phyloP scores from a whole-genome alignment of 306 rosid species.

The Prunus kanzakura region DNA sequence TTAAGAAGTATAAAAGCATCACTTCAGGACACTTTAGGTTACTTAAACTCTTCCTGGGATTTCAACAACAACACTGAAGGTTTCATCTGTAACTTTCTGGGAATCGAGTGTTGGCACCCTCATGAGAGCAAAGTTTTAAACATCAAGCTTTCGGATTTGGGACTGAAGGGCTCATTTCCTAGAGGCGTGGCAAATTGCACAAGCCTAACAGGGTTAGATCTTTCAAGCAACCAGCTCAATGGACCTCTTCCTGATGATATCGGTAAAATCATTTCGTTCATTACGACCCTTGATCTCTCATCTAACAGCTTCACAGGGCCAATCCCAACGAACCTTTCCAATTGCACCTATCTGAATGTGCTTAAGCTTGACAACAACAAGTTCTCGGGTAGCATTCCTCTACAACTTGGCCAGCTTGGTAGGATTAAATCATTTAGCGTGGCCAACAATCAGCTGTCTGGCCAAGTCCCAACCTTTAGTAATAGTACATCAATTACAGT shows the following conservation, averaged over 20 bases:
- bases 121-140: conserved; percentile 72
- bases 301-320: conserved; percentile 64
- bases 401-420: conserved; percentile 19
- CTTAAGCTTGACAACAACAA: conserved; percentile 59
- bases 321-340: conserved; percentile 39
- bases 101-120: conserved; percentile 92
- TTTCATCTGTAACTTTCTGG: conserved; percentile 58
- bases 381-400: conserved; percentile 63
- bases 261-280: neutral
- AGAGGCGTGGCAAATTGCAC: conserved; percentile 44
- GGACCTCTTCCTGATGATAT: conserved; percentile 57
- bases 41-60: conserved; percentile 56
- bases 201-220: conserved; percentile 76
- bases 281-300: conserved; percentile 65
- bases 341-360: conserved; percentile 52
- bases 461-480: conserved; percentile 45
- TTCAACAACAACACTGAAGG: conserved; percentile 66
- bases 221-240: conserved; percentile 55
- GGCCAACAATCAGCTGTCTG: conserved; percentile 54
- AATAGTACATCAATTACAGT: neutral
- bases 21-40: conserved; percentile 53
- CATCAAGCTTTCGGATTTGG: conserved; percentile 57
- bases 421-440: conserved; percentile 53
- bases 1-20: conserved; percentile 37
- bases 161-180: conserved; percentile 78